Conservation (phyloP, 768 basidiomycete species). For the Coprinellus micaceus region DNA sequence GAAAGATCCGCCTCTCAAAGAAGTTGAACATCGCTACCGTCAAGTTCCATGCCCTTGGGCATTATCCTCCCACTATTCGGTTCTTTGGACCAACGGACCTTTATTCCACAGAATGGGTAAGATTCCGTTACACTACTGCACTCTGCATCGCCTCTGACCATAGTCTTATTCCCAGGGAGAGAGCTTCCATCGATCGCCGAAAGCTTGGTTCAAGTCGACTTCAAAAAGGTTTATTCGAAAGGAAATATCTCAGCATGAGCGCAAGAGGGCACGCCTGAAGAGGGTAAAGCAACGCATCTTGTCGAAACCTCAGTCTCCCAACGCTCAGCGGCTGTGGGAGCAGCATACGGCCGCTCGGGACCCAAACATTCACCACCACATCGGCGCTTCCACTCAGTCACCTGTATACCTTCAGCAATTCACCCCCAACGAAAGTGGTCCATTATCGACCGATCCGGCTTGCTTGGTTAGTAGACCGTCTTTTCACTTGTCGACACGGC, state of each 20-base stretch:
- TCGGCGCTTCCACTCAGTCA: too few species aligned
- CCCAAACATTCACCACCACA: too few species aligned
- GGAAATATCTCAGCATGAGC: slow-evolving; percentile 27
- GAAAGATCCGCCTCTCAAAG: too few species aligned
- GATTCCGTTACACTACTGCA: not conserved
- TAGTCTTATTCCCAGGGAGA: slow-evolving; percentile 30
- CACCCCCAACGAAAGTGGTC: too few species aligned
- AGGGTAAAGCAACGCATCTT: too few species aligned
- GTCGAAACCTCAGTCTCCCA: not conserved
- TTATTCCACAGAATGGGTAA: slow-evolving; percentile 38
- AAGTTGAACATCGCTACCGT: slow-evolving; percentile 28
- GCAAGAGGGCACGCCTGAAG: slow-evolving; percentile 1
- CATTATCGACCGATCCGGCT: too few species aligned
- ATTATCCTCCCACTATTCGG: slow-evolving; percentile 29
- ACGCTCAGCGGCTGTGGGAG: too few species aligned
- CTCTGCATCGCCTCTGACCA: not conserved
- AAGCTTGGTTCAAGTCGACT: slow-evolving; percentile 31
- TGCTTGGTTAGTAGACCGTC: too few species aligned
- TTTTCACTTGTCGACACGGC: too few species aligned
- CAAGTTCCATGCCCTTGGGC: slow-evolving; percentile 37
- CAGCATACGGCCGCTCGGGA: too few species aligned
- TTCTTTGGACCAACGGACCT: slow-evolving; percentile 34
- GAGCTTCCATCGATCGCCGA: slow-evolving; percentile 34
- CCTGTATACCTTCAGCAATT: too few species aligned
- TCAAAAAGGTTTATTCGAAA: slow-evolving; percentile 28